Base-by-base conservation (phyloP, 1,284 basidiomycete genomes). In the Salmacisia buchloeana region DNA sequence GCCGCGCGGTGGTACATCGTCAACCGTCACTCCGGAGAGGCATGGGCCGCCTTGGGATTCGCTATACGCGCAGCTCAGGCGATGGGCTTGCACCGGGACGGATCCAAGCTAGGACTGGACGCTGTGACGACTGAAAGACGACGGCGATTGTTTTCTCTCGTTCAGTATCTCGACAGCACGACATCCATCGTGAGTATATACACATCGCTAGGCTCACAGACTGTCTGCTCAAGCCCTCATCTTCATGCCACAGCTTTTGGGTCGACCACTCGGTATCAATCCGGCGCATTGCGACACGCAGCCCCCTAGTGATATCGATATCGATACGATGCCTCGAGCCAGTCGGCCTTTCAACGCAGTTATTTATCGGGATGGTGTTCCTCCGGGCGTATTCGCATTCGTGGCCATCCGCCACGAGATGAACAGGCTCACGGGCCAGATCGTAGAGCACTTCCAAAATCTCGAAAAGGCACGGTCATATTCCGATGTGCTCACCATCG, bases 391-490 rank as follows among this genome's bases (percentile, higher is more conserved):
- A 3, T 89, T 90, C 83, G 91, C 91, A 0, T 96, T 91, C 79
- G 86, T 92, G 62, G 92, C 94, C 67, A 84, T 97, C 36, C 85
- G 93, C 36, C 89, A 94, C 74, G 85, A 86, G 54, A 84, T 97
- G 21, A 89, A 91, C 21, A 83, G 84, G 54, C 89, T 94, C 65
- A 94, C 94, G 67, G 94, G 93, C 29, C 86, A 88, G 46, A 92
- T 97, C 74, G 92, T 92, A 54, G 92, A 94, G 75, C 91, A 94
- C 80, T 97, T 94, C 81, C 94, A 97, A 80, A 90, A 92, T 81
- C 87, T 59, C 85, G 85, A 59, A n/a, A 56, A 63, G 43, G 69
- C 71, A 2, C 89, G 88, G 59, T 89, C 91, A 73, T 96, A 96
- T 78, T 85, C 87, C 13, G 92, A 96, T 74, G 91, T 94, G 39